Percentiles rank a stretch among this genome's conserved stretches.
phyloP scores from a whole-genome alignment of 176 grass and related monocot genomes.

The Cymbopogon citratus region DNA sequence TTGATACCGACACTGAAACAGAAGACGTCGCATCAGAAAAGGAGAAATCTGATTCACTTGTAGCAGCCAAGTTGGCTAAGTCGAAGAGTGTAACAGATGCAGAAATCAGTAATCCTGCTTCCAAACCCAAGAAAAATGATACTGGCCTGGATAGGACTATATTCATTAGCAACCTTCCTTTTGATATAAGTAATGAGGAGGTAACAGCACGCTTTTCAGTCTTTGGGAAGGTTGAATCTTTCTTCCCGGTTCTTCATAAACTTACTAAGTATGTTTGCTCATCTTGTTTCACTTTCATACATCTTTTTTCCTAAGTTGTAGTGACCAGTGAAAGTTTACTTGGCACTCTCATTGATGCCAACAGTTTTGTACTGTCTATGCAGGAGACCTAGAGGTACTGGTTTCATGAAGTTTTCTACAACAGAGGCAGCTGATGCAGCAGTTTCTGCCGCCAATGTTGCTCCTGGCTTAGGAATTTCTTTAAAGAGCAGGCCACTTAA shows the following conservation, averaged over 20 bases:
- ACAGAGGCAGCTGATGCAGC: slow-evolving; percentile 59
- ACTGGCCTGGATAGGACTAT: slow-evolving; percentile 64
- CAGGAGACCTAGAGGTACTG: slow-evolving; percentile 86
- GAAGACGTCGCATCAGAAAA: slow-evolving; percentile 21
- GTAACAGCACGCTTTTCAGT: slow-evolving; percentile 68
- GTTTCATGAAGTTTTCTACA: slow-evolving; percentile 74
- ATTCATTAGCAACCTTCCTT: slow-evolving; percentile 97
- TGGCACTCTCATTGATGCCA: slow-evolving; percentile 4
- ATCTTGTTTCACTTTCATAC: neutral
- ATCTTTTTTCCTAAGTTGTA: slow-evolving; percentile 3
- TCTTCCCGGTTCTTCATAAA: slow-evolving; percentile 84
- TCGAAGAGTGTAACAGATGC: slow-evolving; percentile 8
- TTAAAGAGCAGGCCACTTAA: slow-evolving; percentile 71
- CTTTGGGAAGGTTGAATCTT: slow-evolving; percentile 86
- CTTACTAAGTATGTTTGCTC: slow-evolving; percentile 79
- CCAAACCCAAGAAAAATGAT: slow-evolving; percentile 44
- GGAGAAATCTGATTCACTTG: slow-evolving; percentile 38
- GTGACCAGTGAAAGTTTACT: slow-evolving; percentile 12
- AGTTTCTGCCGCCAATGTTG: slow-evolving; percentile 69
- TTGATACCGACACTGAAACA: slow-evolving; percentile 43
- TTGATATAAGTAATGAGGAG: slow-evolving; percentile 71
- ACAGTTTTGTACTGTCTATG: neutral
- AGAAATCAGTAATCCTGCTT: slow-evolving; percentile 15
- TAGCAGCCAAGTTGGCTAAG: slow-evolving; percentile 6
- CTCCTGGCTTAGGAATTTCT: slow-evolving; percentile 77